Evolutionary conservation across 1,139 yeast genomes (phyloP).

Genomic region (Saccharomyces hybrid): DNA sequence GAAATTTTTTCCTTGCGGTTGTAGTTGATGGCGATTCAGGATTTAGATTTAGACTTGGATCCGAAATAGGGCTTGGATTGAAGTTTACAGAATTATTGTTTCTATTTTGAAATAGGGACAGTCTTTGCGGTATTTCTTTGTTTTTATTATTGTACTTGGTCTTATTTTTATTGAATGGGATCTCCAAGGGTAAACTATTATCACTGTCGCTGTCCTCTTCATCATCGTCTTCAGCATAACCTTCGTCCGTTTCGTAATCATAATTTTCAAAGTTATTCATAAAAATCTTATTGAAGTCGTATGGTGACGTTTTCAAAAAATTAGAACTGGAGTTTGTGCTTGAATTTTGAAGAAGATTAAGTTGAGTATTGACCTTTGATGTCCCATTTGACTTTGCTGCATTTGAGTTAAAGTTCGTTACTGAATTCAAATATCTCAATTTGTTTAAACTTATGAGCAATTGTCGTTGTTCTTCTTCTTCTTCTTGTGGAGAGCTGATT

Average conservation of each 20-base stretch:
- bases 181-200: conserved; percentile 36
- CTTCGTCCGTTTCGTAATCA: conserved; percentile 25
- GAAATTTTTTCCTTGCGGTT: neutral
- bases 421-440: neutral
- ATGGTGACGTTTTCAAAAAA: neutral
- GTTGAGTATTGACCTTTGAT: neutral
- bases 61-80: neutral
- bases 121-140: neutral
- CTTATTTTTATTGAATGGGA: conserved; percentile 25
- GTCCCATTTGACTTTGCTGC: neutral
- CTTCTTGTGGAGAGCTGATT: no score
- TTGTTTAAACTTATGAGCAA: neutral
- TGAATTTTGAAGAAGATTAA: neutral
- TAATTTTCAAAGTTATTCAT: neutral
- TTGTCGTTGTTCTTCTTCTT: neutral
- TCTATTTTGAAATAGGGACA: conserved; percentile 11
- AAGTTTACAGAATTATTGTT: conserved; percentile 5
- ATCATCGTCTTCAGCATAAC: conserved; percentile 32
- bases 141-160: conserved; percentile 1
- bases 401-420: neutral
- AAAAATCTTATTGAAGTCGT: neutral
- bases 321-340: neutral
- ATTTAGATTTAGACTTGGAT: neutral
- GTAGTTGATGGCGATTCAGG: neutral
- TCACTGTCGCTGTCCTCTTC: conserved; percentile 29